These are phyloP conservation scores for Knufia fluminis DNA, from an alignment of 2,329 filamentous ascomycete genomes.

Conservation along the genomic window DNA sequence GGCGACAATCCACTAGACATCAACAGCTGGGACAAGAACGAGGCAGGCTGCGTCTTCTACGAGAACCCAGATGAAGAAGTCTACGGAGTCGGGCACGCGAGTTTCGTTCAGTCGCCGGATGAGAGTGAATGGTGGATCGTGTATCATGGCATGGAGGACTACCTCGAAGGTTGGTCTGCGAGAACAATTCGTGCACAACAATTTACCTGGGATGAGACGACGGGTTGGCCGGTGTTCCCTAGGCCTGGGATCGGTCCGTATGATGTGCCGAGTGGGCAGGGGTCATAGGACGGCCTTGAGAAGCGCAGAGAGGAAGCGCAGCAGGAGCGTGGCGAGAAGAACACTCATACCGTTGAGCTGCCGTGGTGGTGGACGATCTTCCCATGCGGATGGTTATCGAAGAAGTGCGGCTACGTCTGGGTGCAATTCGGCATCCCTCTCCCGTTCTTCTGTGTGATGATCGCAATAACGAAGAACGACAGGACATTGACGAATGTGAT, in stretches of 20 bases:
- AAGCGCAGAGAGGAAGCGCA: too few relatives aligned
- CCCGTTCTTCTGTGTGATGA: too few relatives aligned
- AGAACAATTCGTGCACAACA: slow-evolving; percentile 42
- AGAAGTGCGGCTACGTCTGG: too few relatives aligned
- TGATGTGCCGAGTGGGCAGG: slow-evolving; percentile 25
- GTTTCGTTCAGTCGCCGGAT: slow-evolving; percentile 41
- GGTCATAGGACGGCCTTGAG: background rate
- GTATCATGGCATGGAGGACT: slow-evolving; percentile 45
- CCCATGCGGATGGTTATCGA: too few relatives aligned
- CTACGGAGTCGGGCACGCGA: slow-evolving; percentile 44
- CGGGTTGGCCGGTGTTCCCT: slow-evolving; percentile 39
- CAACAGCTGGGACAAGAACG: slow-evolving; percentile 40
- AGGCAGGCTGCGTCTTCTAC: slow-evolving; percentile 41
- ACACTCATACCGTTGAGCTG: too few relatives aligned
- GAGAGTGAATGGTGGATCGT: slow-evolving; percentile 42
- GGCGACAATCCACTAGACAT: slow-evolving; percentile 41
- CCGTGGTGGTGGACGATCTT: too few relatives aligned
- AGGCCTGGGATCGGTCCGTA: slow-evolving; percentile 43
- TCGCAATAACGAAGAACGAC: too few relatives aligned
- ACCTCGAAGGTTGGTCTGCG: slow-evolving; percentile 39
- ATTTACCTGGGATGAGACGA: slow-evolving; percentile 40
- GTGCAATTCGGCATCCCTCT: too few relatives aligned
- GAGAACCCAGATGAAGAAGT: slow-evolving; percentile 37
- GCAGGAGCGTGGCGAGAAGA: too few relatives aligned
- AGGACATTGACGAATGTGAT: too few relatives aligned